Evolutionary conservation across 768 basidiomycete species (phyloP), one percentile per base, ranked within the genome.

Genomic region (Boletus speciosus): DNA sequence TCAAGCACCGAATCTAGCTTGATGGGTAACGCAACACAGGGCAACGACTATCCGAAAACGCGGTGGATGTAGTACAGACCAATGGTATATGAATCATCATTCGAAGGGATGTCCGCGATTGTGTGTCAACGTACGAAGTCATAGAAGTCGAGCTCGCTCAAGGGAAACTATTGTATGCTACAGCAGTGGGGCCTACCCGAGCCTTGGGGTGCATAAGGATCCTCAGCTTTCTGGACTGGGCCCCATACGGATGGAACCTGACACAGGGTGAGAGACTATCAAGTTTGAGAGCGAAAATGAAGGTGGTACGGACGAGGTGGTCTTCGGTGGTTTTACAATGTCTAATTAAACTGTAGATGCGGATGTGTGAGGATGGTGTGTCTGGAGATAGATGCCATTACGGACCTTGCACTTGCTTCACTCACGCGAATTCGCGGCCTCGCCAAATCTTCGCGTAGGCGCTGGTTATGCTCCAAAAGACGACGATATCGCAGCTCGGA

Each of bases 181-280:
- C 85, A 88, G 56, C 84, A 85, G 47, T 58, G 76, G 53, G 63
- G 64, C 60, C 60, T 75, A n/a, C 79, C 48, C 74, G 79, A 65
- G 52, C 77, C 73, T 67, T 83, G 84, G 50, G 87, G 89, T 25
- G 87, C 88, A 66, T 93, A 98, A 45, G 96, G 96, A 68, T 99
- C 96, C 55, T 96, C 92, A 40, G 83, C 84, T 66, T 89, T 90
- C 59, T 84, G 84, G n/a, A 96, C 86, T 23, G 91, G 87, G 10
- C 97, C 97, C 97, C 97, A 99, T 1, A 99, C 92, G 19, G 90
- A 93, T 25, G 95, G 94, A 46, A 96, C 88, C 89, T 94, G 65
- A 23, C 63, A 29, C 49, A 47, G 58, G 36, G 60, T 65, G 48
- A 65, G 63, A 35, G 55, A 59, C 21, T 47, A 37, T 27, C 50